A percentile compares a stretch with the other conserved stretches of the same genome.
phyloP scores from a whole-genome alignment of 805 yeast genomes.

The Candida dajiaensis region DNA sequence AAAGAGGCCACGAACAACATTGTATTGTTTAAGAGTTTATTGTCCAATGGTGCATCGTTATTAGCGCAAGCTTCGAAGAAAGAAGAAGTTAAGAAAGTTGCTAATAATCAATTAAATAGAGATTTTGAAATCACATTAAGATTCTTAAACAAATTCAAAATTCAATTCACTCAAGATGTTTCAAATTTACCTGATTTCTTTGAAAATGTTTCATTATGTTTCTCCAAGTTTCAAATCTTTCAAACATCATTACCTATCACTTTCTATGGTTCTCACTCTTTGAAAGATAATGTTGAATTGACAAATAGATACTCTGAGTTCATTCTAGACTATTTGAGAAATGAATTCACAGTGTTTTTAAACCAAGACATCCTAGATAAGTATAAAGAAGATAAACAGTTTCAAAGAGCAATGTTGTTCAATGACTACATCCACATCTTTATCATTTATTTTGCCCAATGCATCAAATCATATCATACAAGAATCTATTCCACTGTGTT shows the following conservation, averaged over 20 bases:
- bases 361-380: constrained; percentile 8
- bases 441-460: constrained; percentile 24
- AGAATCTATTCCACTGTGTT: constrained; percentile 26
- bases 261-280: constrained; percentile 16
- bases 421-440: constrained; percentile 18
- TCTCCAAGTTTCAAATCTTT: constrained; percentile 22
- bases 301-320: constrained; percentile 19
- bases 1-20: constrained; percentile 21
- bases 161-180: constrained; percentile 7
- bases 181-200: constrained; percentile 11
- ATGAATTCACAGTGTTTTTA: constrained; percentile 16
- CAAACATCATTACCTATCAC: constrained; percentile 19
- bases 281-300: constrained; percentile 19
- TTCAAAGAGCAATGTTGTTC: constrained; percentile 16
- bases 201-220: constrained; percentile 17
- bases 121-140: constrained; percentile 22
- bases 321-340: constrained; percentile 13
- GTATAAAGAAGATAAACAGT: constrained; percentile 7
- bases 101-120: constrained; percentile 10
- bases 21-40: constrained; percentile 21
- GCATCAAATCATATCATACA: constrained; percentile 27
- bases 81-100: constrained; percentile 7
- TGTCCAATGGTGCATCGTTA: constrained; percentile 19
- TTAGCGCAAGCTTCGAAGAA: constrained; percentile 9
- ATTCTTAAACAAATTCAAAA: constrained; percentile 21